A percentile compares a stretch with the other conserved stretches of the same genome.
Conservation (phyloP, 257 asterid species). For the Solanum dulcamara region DNA sequence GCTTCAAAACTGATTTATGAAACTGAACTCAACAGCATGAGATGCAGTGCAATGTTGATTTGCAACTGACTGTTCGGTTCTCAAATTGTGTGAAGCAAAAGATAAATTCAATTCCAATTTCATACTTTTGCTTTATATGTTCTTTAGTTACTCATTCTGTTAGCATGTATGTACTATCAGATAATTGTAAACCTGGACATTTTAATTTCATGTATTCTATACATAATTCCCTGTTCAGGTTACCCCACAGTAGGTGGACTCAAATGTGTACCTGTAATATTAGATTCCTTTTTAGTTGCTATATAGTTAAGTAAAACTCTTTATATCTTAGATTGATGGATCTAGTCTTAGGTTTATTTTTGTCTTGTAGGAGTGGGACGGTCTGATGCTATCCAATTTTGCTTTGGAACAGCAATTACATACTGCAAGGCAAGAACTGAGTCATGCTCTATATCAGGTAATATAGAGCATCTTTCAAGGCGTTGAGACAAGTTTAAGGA, state of each 20-base stretch:
- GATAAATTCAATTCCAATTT: too few relatives aligned
- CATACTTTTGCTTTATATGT: not conserved
- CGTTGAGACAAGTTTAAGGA: not conserved
- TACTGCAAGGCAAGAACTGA: constrained; percentile 91
- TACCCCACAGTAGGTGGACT: not conserved
- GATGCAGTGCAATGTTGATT: too few relatives aligned
- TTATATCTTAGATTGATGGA: not conserved
- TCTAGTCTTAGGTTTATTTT: not conserved
- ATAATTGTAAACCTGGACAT: not conserved
- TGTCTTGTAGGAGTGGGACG: constrained; percentile 76
- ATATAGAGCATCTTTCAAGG: not conserved
- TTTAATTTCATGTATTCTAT: not conserved
- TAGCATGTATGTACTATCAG: not conserved
- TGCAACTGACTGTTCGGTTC: too few relatives aligned
- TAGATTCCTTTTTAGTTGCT: not conserved
- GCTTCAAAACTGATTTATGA: too few relatives aligned
- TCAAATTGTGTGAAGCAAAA: too few relatives aligned
- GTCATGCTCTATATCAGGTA: constrained; percentile 97
- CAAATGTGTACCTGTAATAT: not conserved
- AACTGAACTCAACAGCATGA: too few relatives aligned
- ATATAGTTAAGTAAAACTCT: not conserved
- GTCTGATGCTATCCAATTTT: constrained; percentile 90
- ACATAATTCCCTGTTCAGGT: not conserved
- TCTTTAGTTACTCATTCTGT: not conserved
- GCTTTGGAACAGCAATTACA: constrained; percentile 89